Percentiles rank a stretch among this genome's conserved stretches.
phyloP scores from a whole-genome alignment of 768 basidiomycete genomes.

The Hygrocybe coccinea region DNA sequence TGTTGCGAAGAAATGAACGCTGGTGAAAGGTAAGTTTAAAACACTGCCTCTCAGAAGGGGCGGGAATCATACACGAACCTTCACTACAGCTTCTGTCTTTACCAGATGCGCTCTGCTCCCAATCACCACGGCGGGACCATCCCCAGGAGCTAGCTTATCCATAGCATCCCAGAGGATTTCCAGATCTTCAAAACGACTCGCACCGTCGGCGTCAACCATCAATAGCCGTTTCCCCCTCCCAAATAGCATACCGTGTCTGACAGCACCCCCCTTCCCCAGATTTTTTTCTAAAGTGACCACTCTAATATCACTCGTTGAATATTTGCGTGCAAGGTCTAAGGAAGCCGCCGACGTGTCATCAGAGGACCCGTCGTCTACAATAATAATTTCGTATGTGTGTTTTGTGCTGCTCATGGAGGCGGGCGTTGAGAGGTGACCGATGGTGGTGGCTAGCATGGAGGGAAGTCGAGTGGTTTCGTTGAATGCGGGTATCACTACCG shows the following conservation, averaged over 20 bases:
- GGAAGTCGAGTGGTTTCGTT: conserved; percentile 86
- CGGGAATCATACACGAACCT: conserved; percentile 49
- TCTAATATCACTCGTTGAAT: conserved; percentile 59
- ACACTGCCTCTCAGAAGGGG: too few relatives aligned
- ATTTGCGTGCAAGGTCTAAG: conserved; percentile 55
- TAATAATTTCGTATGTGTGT: conserved; percentile 72
- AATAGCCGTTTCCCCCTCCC: conserved; percentile 71
- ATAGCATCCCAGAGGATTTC: conserved; percentile 73
- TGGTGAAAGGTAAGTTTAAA: too few relatives aligned
- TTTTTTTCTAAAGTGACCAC: conserved; percentile 77
- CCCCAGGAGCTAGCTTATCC: conserved; percentile 51
- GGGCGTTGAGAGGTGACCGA: conserved; percentile 49
- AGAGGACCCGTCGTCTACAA: conserved; percentile 85
- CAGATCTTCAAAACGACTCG: conserved; percentile 81
- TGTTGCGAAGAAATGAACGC: conserved; percentile 84
- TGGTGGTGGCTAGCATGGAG: conserved; percentile 72
- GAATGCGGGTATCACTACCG: conserved; percentile 85
- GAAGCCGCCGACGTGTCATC: conserved; percentile 70
- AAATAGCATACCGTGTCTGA: conserved; percentile 86
- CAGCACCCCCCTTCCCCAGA: conserved; percentile 89
- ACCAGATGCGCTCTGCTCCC: conserved; percentile 93
- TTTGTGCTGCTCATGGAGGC: conserved; percentile 30
- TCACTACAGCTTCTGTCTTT: conserved; percentile 87
- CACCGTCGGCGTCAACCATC: conserved; percentile 94
- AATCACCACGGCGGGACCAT: conserved; percentile 61